A percentile compares a stretch with the other conserved stretches of the same genome.
These are phyloP conservation scores for Rhizophagus sp. DNA, from an alignment of 192 early-diverging fungal species.

Conservation along the genomic window DNA sequence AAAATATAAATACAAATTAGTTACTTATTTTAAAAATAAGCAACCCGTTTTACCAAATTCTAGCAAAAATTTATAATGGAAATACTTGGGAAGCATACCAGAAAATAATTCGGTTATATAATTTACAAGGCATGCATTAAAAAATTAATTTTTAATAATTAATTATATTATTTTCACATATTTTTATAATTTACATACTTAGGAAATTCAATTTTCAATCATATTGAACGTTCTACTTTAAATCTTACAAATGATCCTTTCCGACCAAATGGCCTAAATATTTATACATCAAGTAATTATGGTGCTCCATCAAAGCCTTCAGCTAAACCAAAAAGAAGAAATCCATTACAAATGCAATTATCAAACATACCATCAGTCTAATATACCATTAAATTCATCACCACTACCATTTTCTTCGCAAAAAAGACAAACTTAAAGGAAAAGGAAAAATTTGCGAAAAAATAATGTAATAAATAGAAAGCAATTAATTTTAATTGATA, in stretches of 20 bases:
- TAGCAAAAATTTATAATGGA: not conserved
- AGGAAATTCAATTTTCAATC: not conserved
- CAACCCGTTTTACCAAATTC: not conserved
- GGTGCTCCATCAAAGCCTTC: not conserved
- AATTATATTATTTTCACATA: too few relatives aligned
- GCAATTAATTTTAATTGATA: too few relatives aligned
- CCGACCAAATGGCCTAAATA: not conserved
- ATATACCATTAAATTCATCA: too few relatives aligned
- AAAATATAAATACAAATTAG: not conserved
- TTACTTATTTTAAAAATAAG: not conserved
- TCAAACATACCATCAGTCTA: too few relatives aligned
- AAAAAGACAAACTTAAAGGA: too few relatives aligned
- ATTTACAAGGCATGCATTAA: not conserved
- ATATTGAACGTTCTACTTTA: not conserved
- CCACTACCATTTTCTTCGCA: too few relatives aligned
- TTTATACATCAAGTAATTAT: not conserved
- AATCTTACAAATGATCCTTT: not conserved
- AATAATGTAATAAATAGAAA: too few relatives aligned
- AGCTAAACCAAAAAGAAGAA: not conserved
- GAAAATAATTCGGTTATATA: not conserved
- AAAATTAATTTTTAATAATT: not conserved
- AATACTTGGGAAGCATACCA: not conserved
- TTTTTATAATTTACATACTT: not conserved
- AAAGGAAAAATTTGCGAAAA: too few relatives aligned
- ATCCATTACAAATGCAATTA: not conserved